Conservation (phyloP, 139 green algal species). For the Diplosphaera chodatii region DNA sequence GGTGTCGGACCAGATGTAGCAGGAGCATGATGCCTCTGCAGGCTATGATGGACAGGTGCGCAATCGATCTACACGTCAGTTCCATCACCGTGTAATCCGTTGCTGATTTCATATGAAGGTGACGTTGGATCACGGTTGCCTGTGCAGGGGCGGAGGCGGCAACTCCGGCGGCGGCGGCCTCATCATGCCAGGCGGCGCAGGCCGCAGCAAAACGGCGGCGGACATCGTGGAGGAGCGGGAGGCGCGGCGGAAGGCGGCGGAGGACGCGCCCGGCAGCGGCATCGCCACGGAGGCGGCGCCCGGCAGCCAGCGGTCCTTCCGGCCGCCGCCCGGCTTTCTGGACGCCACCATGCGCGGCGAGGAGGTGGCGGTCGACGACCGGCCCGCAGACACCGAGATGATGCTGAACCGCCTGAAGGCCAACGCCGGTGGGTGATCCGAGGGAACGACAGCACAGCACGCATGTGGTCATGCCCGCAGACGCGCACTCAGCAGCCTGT, state of each 20-base stretch:
- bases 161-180: background rate
- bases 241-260: too few relatives aligned
- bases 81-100: too few relatives aligned
- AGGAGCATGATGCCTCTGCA: too few relatives aligned
- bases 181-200: background rate
- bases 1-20: too few relatives aligned
- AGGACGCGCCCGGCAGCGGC: background rate
- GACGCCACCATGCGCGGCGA: slow-evolving; percentile 19
- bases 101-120: too few relatives aligned
- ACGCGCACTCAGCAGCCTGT: too few relatives aligned
- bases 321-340: slow-evolving; percentile 76
- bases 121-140: too few relatives aligned
- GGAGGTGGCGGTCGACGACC: slow-evolving; percentile 5
- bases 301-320: slow-evolving; percentile 32
- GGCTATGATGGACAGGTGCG: too few relatives aligned
- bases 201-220: background rate
- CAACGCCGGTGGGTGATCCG: slow-evolving; percentile 5
- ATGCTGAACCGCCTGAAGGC: slow-evolving; percentile 38
- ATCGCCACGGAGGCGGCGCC: background rate
- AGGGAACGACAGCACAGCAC: too few relatives aligned
- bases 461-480: too few relatives aligned
- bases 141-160: too few relatives aligned
- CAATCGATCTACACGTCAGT: too few relatives aligned
- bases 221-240: background rate
- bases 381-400: background rate